phyloP scores from a whole-genome alignment of 257 asterid species.

The Cruciata laevipes region DNA sequence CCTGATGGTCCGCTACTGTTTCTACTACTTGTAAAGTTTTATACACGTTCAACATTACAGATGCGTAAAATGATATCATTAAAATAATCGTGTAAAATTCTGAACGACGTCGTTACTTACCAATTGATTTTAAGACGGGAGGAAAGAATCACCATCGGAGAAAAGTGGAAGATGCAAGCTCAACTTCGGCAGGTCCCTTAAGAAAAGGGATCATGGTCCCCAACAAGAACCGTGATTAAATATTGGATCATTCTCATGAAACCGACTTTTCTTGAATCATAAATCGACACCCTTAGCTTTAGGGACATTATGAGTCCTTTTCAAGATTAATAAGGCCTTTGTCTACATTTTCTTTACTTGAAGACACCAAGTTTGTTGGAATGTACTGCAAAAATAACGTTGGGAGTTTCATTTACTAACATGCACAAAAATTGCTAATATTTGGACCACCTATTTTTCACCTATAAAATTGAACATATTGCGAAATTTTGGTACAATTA shows the following conservation, averaged over 20 bases:
- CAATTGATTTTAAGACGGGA: not conserved
- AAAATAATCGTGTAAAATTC: too few relatives aligned
- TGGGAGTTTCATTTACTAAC: not conserved
- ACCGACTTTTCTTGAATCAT: constrained; percentile 15
- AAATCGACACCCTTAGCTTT: constrained; percentile 7
- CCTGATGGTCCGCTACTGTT: too few relatives aligned
- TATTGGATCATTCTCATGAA: constrained; percentile 14
- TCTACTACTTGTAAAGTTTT: too few relatives aligned
- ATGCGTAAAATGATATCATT: too few relatives aligned
- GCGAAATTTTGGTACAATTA: not conserved
- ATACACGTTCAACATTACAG: too few relatives aligned
- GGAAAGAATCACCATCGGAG: constrained; percentile 17
- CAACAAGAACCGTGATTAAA: not conserved
- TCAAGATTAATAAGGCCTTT: constrained; percentile 9
- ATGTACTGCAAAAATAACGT: not conserved
- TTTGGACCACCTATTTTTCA: constrained; percentile 28
- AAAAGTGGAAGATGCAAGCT: constrained; percentile 16
- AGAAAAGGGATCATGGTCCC: not conserved
- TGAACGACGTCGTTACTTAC: not conserved
- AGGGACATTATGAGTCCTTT: constrained; percentile 12
- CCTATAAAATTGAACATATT: not conserved
- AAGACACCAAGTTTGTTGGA: constrained; percentile 16
- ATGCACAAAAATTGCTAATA: not conserved
- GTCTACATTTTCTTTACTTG: constrained; percentile 1
- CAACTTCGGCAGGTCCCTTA: constrained; percentile 11